A percentile compares a stretch with the other conserved stretches of the same genome.
These are phyloP conservation scores for Kodamaea fukazawae DNA, from an alignment of 805 yeast species.

Conservation along the genomic window DNA sequence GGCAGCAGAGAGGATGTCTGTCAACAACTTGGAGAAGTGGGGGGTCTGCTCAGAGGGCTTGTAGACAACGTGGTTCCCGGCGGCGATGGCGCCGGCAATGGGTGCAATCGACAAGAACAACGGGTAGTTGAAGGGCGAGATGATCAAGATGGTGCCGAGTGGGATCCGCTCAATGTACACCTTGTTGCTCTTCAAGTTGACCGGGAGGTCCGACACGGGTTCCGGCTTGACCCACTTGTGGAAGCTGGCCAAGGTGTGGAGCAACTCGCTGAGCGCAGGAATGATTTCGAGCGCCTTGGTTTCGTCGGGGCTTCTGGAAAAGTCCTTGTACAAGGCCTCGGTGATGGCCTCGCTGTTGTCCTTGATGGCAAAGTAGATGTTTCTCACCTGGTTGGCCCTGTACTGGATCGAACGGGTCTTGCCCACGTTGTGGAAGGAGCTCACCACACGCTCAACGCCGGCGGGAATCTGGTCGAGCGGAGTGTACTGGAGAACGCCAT, in stretches of 20 bases:
- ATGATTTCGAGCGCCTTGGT: slow-evolving; percentile 57
- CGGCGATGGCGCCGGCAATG: slow-evolving; percentile 75
- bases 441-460: slow-evolving; percentile 42
- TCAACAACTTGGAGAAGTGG: slow-evolving; percentile 51
- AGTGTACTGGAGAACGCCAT: slow-evolving; percentile 35
- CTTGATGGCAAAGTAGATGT: slow-evolving; percentile 59
- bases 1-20: slow-evolving; percentile 51
- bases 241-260: slow-evolving; percentile 57
- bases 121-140: slow-evolving; percentile 84
- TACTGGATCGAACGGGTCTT: slow-evolving; percentile 51
- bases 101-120: slow-evolving; percentile 61
- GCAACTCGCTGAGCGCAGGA: slow-evolving; percentile 52
- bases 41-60: slow-evolving; percentile 79
- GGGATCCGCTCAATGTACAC: slow-evolving; percentile 38
- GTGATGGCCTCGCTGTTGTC: slow-evolving; percentile 56
- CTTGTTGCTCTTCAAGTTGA: slow-evolving; percentile 29
- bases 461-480: slow-evolving; percentile 47
- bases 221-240: slow-evolving; percentile 60
- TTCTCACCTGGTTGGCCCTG: slow-evolving; percentile 63
- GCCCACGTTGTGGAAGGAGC: slow-evolving; percentile 42
- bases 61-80: slow-evolving; percentile 76
- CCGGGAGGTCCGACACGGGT: slow-evolving; percentile 35
- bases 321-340: slow-evolving; percentile 62
- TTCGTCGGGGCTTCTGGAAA: slow-evolving; percentile 64
- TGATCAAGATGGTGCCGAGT: slow-evolving; percentile 67